Evolutionary conservation across 1,284 basidiomycete species (phyloP).

Genomic region (Trichosporon sp.): DNA sequence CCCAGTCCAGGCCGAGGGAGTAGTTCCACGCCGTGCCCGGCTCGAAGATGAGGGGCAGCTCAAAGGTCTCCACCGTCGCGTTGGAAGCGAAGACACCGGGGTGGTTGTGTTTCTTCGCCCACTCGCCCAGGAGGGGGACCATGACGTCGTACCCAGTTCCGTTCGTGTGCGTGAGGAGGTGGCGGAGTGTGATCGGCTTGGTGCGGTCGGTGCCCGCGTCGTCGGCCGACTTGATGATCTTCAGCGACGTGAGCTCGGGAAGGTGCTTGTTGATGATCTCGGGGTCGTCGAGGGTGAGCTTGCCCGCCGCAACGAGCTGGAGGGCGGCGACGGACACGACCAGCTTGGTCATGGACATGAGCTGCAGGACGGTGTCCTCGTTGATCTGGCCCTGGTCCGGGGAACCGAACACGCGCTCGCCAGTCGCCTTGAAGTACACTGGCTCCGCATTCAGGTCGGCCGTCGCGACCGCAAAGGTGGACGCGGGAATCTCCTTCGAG

Average conservation of each 20-base stretch:
- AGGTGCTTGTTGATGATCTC: constrained; percentile 38
- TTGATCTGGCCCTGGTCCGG: constrained; percentile 38
- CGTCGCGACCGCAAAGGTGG: constrained; percentile 42
- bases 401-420: constrained; percentile 40
- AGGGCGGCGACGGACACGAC: constrained; percentile 29
- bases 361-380: constrained; percentile 42
- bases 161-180: constrained; percentile 43
- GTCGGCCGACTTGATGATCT: constrained; percentile 40
- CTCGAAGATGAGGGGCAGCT: constrained; percentile 40
- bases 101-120: constrained; percentile 17
- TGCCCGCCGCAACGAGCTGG: constrained; percentile 31
- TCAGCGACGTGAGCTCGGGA: constrained; percentile 42
- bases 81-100: constrained; percentile 29
- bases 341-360: constrained; percentile 50
- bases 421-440: constrained; percentile 41
- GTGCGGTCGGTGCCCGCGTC: constrained; percentile 38
- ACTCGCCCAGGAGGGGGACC: constrained; percentile 24
- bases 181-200: constrained; percentile 43
- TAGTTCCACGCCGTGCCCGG: constrained; percentile 44
- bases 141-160: constrained; percentile 29
- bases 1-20: constrained; percentile 49
- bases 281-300: constrained; percentile 37
- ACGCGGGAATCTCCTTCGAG: constrained; percentile 37
- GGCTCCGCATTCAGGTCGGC: constrained; percentile 21
- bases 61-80: constrained; percentile 31